Evolutionary conservation across 805 yeast species (phyloP).

Genomic region (Saccharomycopsis sp.): DNA sequence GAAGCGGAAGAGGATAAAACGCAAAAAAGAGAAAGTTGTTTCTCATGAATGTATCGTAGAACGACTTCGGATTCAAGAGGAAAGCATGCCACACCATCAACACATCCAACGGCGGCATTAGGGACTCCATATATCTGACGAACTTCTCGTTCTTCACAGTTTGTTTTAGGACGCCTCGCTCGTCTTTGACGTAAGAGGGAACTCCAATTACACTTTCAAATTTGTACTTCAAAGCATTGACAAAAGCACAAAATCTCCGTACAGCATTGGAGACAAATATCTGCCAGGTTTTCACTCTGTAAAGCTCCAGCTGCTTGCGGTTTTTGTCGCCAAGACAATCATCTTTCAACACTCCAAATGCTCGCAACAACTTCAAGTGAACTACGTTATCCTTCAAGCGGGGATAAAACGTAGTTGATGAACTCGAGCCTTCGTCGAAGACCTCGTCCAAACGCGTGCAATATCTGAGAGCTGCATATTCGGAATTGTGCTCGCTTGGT

Average conservation of each 20-base stretch:
- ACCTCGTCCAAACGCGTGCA: not conserved
- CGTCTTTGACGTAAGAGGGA: not conserved
- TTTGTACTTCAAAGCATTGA: not conserved
- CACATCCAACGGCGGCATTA: not conserved
- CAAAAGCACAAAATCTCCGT: not conserved
- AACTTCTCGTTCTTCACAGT: not conserved
- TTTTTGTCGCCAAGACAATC: not conserved
- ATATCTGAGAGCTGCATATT: not conserved
- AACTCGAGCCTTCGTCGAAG: not conserved
- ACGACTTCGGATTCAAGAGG: not conserved
- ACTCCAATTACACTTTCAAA: not conserved
- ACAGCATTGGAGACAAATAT: not conserved
- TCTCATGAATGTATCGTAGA: not conserved
- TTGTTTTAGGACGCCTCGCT: not conserved
- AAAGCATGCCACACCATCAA: slow-evolving; percentile 1
- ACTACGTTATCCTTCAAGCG: not conserved
- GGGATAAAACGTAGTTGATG: not conserved
- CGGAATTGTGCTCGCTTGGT: not conserved
- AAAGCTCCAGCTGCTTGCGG: not conserved
- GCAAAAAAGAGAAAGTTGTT: not conserved
- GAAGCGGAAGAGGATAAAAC: not conserved
- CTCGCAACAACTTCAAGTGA: not conserved
- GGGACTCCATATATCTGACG: not conserved
- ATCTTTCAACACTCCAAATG: not conserved
- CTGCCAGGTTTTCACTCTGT: not conserved